A percentile compares a stretch with the other conserved stretches of the same genome.
Conservation (phyloP, 2,329 filamentous ascomycete species). For the Beauveria pseudobassiana region DNA sequence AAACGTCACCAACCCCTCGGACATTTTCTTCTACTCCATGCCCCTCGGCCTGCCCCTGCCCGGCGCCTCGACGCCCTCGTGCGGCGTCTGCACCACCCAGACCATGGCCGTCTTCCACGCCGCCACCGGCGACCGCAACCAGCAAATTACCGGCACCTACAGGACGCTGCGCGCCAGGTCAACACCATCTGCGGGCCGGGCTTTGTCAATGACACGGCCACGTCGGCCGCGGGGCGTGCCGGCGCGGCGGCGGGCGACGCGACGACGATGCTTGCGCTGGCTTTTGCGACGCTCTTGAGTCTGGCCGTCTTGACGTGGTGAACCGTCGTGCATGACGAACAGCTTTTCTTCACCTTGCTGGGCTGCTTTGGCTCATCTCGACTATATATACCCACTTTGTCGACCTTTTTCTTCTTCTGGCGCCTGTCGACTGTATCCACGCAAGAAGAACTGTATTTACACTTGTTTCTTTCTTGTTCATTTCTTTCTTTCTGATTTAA, state of each 20-base stretch:
- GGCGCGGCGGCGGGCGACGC: not conserved
- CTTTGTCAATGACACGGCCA: conserved; percentile 47
- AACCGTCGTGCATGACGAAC: too few relatives aligned
- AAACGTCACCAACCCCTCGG: conserved; percentile 60
- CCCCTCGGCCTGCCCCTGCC: conserved; percentile 70
- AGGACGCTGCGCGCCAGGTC: conserved; percentile 62
- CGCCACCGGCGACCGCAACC: conserved; percentile 56
- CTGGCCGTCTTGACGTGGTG: not conserved
- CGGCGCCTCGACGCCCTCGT: conserved; percentile 59
- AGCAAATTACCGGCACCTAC: conserved; percentile 65
- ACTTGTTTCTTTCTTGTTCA: not conserved
- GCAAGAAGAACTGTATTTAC: not conserved
- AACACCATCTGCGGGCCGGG: conserved; percentile 55
- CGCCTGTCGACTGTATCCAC: not conserved
- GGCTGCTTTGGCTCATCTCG: not conserved
- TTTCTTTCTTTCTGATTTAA: not conserved
- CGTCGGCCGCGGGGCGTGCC: not conserved
- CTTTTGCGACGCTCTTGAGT: conserved; percentile 2
- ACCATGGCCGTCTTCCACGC: conserved; percentile 77
- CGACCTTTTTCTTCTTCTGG: not conserved
- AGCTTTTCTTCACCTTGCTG: not conserved
- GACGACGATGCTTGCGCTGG: not conserved
- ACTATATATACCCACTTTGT: not conserved
- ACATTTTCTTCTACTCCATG: conserved; percentile 78
- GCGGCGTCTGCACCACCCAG: conserved; percentile 65